Base-by-base conservation (phyloP, 2,329 filamentous ascomycete genomes). In the Colletotrichum scovillei region DNA sequence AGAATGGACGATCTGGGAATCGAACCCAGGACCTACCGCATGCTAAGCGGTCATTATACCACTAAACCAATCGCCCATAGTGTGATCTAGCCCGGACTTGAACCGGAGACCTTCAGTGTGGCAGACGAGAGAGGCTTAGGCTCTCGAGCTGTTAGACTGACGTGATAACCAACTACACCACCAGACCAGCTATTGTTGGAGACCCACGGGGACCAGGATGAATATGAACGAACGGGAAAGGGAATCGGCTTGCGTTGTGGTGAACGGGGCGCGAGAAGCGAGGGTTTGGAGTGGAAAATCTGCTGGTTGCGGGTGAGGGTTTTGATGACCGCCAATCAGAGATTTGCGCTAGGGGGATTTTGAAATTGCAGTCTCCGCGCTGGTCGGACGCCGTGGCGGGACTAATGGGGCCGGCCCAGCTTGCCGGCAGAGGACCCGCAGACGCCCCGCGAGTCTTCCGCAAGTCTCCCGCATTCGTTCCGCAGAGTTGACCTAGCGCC, bases 91-190 rank as follows among this genome's bases (percentile, higher is more conserved):
- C 67, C 71, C 67, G 60, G 71, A 71, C 67, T 73, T 71, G 71
- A 73, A 73, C 71, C 67, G 71, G 71, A 73, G 71, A 73, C 71
- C 71, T 73, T 73, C 71, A 71, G 67, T 73, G 70, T 35, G 12
- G 7, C 42, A 49, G 42, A 1, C 19, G 8, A n/a, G 19, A n/a
- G 42, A 22, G 7, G 0, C 1, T 5, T 8, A 11, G 2, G 1
- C 16, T 49, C 42, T n/a, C 19, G 19, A 22, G 1, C 42, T 49
- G 42, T 49, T 49, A 49, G 42, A 49, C 42, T 24, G 52, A 55
- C 52, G 52, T 55, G 52, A 55, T 55, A 55, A 55, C 52, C 52
- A 55, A 55, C 52, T 55, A 55, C 52, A 55, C 52, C 52, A 55
- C 52, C 52, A 55, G 52, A 55, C 52, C 52, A 28, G 2, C 0